phyloP scores from a whole-genome alignment of 441 rosid species.

The Syzygium syzygioides region DNA sequence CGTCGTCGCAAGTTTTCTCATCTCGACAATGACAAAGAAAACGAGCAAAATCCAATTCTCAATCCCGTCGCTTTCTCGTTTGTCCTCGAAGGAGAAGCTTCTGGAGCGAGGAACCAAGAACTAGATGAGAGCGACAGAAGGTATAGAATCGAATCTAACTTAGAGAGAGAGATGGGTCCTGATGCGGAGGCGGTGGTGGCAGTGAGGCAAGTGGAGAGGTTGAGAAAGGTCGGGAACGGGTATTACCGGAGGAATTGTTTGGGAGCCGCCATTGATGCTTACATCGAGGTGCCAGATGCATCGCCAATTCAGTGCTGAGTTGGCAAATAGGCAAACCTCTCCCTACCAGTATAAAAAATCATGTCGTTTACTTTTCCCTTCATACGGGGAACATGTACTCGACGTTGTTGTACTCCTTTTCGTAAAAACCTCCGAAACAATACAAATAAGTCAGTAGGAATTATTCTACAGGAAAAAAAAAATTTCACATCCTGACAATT shows the following conservation, averaged over 20 bases:
- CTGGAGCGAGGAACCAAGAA: not conserved
- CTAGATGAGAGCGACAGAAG: not conserved
- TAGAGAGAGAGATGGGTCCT: constrained; percentile 20
- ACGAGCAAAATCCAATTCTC: not conserved
- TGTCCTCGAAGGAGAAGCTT: not conserved
- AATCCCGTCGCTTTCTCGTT: not conserved
- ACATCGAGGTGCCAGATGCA: no score
- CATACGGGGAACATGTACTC: not conserved
- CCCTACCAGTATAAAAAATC: no score
- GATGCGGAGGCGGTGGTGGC: constrained; percentile 18
- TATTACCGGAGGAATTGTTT: no score
- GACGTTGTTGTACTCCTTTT: not conserved
- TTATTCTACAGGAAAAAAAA: no score
- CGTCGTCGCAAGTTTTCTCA: not conserved
- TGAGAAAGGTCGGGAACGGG: no score
- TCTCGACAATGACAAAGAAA: not conserved
- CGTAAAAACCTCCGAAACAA: not conserved
- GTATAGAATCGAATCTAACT: not conserved
- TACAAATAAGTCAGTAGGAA: not conserved
- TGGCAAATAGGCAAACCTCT: no score
- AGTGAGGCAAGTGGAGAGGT: not conserved
- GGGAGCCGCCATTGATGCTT: no score
- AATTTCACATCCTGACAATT: no score
- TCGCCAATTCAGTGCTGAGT: no score
- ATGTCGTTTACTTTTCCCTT: no score